Base-by-base conservation (phyloP, 2,329 filamentous ascomycete species). In the Colletotrichum chlorophyti region DNA sequence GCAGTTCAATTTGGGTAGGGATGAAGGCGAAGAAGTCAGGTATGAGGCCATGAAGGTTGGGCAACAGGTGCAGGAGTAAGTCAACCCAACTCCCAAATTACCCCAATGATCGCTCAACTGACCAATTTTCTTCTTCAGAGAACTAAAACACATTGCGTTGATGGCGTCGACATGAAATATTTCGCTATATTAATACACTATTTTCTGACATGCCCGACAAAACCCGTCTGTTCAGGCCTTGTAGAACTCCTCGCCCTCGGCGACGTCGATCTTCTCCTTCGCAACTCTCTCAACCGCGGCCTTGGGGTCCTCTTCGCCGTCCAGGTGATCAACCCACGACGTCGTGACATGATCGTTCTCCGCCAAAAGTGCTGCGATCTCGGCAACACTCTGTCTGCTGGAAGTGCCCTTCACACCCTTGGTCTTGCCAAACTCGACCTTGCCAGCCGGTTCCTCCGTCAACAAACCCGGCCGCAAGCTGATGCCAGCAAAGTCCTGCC, bases 371-470 rank as follows among this genome's bases (percentile, higher is more conserved):
- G 82, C 83, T 2, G 83, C 80, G 3, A 86, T 77, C 53, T 77
- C 71, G 6, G 88, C 88, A 9, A 90, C 87, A 65, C 83, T 80
- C 51, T 80, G 83, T 6, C 88, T 78, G 57, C 81, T 82, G 42
- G 83, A 79, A 1, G 66, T 69, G 11, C 78, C 79, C 31, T 62
- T 65, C 8, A 72, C 62, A 3, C 61, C 61, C n/a, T 68, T 66
- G 3, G 75, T 78, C 70, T 76, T 79, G 29, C 82, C 82, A 5
- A 84, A 69, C 64, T 72, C 72, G 7, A 84, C 74, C 43, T 72
- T 73, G 7, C 77, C 79, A 0, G 73, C 84, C 1, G 79, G 74
- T 27, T 82, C 79, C 37, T 80, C 72, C 5, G 76, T 80, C 64
- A 87, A 69, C 1, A 64, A 63, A 1, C 79, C 83, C 0, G 85